A percentile compares a stretch with the other conserved stretches of the same genome.
These are phyloP conservation scores for Aspergillus piperis DNA, from an alignment of 2,329 filamentous ascomycete species.

Conservation along the genomic window DNA sequence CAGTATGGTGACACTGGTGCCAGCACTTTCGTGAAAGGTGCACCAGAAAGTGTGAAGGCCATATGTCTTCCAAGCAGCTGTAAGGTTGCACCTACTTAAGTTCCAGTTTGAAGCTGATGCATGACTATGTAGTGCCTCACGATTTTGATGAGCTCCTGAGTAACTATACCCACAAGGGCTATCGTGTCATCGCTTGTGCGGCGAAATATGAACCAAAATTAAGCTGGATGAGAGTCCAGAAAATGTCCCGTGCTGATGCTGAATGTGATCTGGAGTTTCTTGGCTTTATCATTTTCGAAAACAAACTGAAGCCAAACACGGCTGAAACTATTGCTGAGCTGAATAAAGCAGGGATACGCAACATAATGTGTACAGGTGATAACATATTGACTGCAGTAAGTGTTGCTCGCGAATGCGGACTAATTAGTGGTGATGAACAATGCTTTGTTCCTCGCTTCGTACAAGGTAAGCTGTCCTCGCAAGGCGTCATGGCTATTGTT, in stretches of 20 bases:
- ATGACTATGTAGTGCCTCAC: slow-evolving; percentile 61
- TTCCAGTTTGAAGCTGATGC: slow-evolving; percentile 25
- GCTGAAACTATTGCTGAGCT: slow-evolving; percentile 80
- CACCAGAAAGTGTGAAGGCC: slow-evolving; percentile 92
- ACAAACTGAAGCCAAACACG: slow-evolving; percentile 91
- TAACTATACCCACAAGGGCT: slow-evolving; percentile 93
- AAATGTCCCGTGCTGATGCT: slow-evolving; percentile 83
- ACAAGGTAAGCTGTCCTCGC: slow-evolving; percentile 53
- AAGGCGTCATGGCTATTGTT: background rate
- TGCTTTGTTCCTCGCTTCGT: slow-evolving; percentile 91
- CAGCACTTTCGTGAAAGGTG: slow-evolving; percentile 92
- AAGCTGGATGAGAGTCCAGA: slow-evolving; percentile 92
- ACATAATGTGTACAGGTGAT: slow-evolving; percentile 96
- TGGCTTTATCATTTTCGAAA: slow-evolving; percentile 98
- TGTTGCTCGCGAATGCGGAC: slow-evolving; percentile 83
- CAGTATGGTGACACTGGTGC: slow-evolving; percentile 82
- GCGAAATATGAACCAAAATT: slow-evolving; percentile 84
- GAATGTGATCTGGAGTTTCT: slow-evolving; percentile 83
- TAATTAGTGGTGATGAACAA: slow-evolving; percentile 77
- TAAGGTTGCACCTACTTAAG: slow-evolving; percentile 47
- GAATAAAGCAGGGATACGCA: slow-evolving; percentile 76
- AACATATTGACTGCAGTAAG: slow-evolving; percentile 97
- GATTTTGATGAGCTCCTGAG: slow-evolving; percentile 89
- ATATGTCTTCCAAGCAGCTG: slow-evolving; percentile 83
- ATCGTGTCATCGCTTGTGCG: slow-evolving; percentile 93